Evolutionary conservation across 495 filamentous ascomycete species (phyloP), one percentile per base, ranked within the genome.

Genomic region (Geoglossum glabrum): DNA sequence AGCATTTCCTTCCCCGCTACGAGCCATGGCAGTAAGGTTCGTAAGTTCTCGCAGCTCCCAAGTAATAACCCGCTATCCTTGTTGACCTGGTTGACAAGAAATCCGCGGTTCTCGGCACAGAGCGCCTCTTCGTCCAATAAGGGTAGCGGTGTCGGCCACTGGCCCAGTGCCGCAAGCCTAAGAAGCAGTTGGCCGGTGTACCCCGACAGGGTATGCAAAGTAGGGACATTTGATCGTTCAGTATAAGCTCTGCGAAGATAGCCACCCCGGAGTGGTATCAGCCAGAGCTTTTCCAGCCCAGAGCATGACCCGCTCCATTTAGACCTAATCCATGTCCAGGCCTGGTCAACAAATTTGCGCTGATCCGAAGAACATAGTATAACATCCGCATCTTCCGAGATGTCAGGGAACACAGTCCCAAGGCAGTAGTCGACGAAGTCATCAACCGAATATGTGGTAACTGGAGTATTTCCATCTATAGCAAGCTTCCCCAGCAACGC

Each of bases 211-310:
- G 46, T 25, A n/a, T 50, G 26, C 7, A 50, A 23, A 7, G 46
- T 28, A 50, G 26, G 46, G n/a, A 50, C 46, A 5, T 5, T 26
- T 8, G 36, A 34, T 5, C 31, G 31, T 34, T 34, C 31, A 34
- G 31, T 5, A 34, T 34, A 34, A 11, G 11, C 31, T 34, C 17
- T 50, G 46, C 46, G 21, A 28, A 50, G 46, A 28, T 26, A 54
- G 31, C 63, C 51, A 33, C 61, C 64, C 11, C 40, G 61, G 6
- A 64, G 54, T 9, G 69, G 69, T 23, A 71, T 49, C 10, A 71
- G 59, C 68, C 68, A 71, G 23, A 71, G 58, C 34, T 30, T 34
- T 50, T 11, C 11, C 31, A 34, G 11, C 31, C 31, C 31, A 5
- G 11, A 34, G 11, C 5, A 34, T 34, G 11, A 34, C 31, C 31